Percentiles rank a stretch among this genome's conserved stretches.
phyloP scores from a whole-genome alignment of 331 rosid genomes.

The Rosa hybrid region DNA sequence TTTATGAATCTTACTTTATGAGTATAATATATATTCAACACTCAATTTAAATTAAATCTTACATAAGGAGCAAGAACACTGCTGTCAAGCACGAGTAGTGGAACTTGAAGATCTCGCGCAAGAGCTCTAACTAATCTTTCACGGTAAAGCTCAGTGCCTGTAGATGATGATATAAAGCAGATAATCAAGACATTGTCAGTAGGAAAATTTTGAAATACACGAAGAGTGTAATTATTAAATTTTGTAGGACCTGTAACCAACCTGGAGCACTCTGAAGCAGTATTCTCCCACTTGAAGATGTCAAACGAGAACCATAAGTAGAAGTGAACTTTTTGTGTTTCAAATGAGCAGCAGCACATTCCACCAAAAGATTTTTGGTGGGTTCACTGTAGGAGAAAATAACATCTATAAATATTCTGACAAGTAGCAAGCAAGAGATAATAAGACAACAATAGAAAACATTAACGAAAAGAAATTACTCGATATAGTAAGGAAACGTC shows the following conservation, averaged over 20 bases:
- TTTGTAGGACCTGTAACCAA: slow-evolving; percentile 40
- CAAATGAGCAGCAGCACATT: slow-evolving; percentile 88
- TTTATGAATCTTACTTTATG: slow-evolving; percentile 10
- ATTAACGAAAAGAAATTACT: slow-evolving; percentile 47
- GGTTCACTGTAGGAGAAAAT: slow-evolving; percentile 50
- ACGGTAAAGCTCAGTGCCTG: slow-evolving; percentile 95
- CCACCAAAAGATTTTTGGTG: slow-evolving; percentile 74
- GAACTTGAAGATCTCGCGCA: slow-evolving; percentile 81
- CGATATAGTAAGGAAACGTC: slow-evolving; percentile 78
- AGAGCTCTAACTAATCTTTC: slow-evolving; percentile 94
- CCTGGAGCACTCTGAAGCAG: slow-evolving; percentile 94
- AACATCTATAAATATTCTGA: background rate
- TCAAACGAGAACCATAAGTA: slow-evolving; percentile 69
- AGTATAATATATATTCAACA: background rate
- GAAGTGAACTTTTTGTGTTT: slow-evolving; percentile 56
- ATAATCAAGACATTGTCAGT: slow-evolving; percentile 10
- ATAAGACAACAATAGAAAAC: slow-evolving; percentile 22
- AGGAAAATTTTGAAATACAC: background rate
- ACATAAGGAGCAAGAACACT: slow-evolving; percentile 91
- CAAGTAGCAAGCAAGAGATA: background rate
- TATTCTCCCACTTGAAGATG: slow-evolving; percentile 87
- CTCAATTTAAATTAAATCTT: slow-evolving; percentile 32
- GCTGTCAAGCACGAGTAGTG: slow-evolving; percentile 85
- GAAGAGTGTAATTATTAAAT: background rate
- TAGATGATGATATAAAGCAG: slow-evolving; percentile 12